These are phyloP conservation scores for Podila horticola DNA, from an alignment of 192 early-diverging fungal species.

Conservation along the genomic window DNA sequence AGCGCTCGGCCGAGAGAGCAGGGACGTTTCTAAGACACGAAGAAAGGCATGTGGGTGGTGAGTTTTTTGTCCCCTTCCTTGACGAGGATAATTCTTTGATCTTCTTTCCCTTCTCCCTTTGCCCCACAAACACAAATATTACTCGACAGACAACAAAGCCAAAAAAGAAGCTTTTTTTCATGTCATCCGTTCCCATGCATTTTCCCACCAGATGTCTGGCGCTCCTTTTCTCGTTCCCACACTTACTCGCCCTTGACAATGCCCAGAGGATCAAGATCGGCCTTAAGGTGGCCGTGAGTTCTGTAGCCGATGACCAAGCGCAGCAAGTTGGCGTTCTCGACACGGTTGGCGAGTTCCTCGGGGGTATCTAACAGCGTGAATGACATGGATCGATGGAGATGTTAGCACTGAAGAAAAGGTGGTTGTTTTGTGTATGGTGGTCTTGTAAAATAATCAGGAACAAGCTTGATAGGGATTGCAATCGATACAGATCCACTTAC, in stretches of 20 bases:
- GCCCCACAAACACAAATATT: too few relatives aligned
- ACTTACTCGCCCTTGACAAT: slow-evolving; percentile 75
- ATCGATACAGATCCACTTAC: slow-evolving; percentile 56
- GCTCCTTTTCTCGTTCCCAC: not conserved
- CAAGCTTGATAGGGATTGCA: not conserved
- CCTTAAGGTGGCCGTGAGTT: slow-evolving; percentile 82
- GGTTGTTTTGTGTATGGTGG: not conserved
- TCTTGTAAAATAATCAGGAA: too few relatives aligned
- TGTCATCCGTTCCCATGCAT: not conserved
- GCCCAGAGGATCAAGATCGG: slow-evolving; percentile 88
- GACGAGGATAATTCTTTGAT: too few relatives aligned
- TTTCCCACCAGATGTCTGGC: not conserved
- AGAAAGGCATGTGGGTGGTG: not conserved
- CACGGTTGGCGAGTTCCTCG: slow-evolving; percentile 86
- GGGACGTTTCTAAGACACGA: slow-evolving; percentile 55
- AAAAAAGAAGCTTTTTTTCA: too few relatives aligned
- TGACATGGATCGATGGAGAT: not conserved
- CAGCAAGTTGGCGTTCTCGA: slow-evolving; percentile 83
- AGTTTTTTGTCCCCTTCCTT: not conserved
- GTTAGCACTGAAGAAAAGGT: slow-evolving; percentile 3
- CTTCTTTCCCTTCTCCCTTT: not conserved
- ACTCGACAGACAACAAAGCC: too few relatives aligned
- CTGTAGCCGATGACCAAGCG: slow-evolving; percentile 86
- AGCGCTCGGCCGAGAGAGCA: slow-evolving; percentile 86
- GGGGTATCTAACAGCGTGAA: slow-evolving; percentile 62